These are phyloP conservation scores for Penicillium tannophilum DNA, from an alignment of 495 filamentous ascomycete species.

Conservation along the genomic window DNA sequence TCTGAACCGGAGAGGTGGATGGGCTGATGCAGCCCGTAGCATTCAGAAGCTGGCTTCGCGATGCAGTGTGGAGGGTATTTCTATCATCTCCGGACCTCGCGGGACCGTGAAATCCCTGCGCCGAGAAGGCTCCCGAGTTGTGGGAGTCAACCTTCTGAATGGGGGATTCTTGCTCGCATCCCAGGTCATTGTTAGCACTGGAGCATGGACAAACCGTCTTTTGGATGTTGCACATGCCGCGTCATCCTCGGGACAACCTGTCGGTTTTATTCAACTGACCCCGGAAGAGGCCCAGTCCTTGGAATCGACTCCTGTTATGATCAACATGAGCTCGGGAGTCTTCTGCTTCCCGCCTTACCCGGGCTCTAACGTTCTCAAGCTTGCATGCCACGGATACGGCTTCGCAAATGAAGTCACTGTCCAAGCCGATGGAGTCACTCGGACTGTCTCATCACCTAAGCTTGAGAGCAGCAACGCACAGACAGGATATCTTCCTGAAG, in stretches of 20 bases:
- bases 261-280: slow-evolving; percentile 70
- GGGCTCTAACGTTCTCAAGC: slow-evolving; percentile 60
- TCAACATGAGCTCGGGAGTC: slow-evolving; percentile 71
- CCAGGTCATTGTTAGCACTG: slow-evolving; percentile 71
- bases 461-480: slow-evolving; percentile 34
- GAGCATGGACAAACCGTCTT: slow-evolving; percentile 70
- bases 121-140: slow-evolving; percentile 30
- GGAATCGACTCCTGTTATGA: slow-evolving; percentile 61
- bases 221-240: slow-evolving; percentile 47
- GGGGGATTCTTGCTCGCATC: slow-evolving; percentile 59
- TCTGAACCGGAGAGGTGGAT: slow-evolving; percentile 66
- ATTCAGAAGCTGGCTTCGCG: slow-evolving; percentile 58
- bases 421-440: slow-evolving; percentile 13
- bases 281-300: slow-evolving; percentile 60
- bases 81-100: slow-evolving; percentile 32
- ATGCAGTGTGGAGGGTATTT: slow-evolving; percentile 31
- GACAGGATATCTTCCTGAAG: slow-evolving; percentile 48
- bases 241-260: slow-evolving; percentile 58
- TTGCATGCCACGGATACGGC: slow-evolving; percentile 77
- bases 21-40: slow-evolving; percentile 71
- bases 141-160: slow-evolving; percentile 55
- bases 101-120: slow-evolving; percentile 30
- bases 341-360: slow-evolving; percentile 71
- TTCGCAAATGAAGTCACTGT: slow-evolving; percentile 52
- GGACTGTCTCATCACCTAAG: slow-evolving; percentile 32